Conservation (phyloP, 106 monocot species). For the Apostasia shenzhenica region DNA sequence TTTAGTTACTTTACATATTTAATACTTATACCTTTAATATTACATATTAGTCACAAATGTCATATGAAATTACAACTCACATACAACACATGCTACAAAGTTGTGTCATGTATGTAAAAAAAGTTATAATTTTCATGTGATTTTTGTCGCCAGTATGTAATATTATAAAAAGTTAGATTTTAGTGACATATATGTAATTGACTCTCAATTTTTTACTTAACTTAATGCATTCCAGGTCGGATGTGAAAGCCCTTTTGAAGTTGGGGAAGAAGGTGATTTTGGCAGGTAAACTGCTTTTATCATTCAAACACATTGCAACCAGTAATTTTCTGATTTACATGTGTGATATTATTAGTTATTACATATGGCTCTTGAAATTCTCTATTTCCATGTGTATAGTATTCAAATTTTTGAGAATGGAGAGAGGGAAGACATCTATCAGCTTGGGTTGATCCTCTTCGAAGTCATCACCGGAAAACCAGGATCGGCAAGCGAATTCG, state of each 20-base stretch:
- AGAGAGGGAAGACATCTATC: constrained; percentile 57
- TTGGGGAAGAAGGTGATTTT: constrained; percentile 28
- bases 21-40: too few relatives aligned
- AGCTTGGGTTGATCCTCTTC: constrained; percentile 52
- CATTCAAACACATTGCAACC: background rate
- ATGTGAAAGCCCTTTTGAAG: constrained; percentile 42
- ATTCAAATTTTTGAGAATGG: constrained; percentile 31
- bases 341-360: background rate
- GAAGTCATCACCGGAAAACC: constrained; percentile 56
- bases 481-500: constrained; percentile 19
- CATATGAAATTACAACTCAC: too few relatives aligned
- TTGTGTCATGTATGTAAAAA: too few relatives aligned
- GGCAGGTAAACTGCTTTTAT: constrained; percentile 29
- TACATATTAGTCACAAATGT: too few relatives aligned
- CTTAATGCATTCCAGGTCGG: constrained; percentile 32
- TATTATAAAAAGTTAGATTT: too few relatives aligned
- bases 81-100: too few relatives aligned
- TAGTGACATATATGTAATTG: too few relatives aligned
- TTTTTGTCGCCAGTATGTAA: too few relatives aligned
- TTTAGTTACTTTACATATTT: too few relatives aligned
- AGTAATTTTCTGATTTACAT: background rate
- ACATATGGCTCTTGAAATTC: background rate
- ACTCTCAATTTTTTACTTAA: background rate
- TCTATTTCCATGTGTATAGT: constrained; percentile 9
- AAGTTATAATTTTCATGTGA: too few relatives aligned